Evolutionary conservation across 176 grass and related monocot species (phyloP).

Genomic region (Phragmites australis): DNA sequence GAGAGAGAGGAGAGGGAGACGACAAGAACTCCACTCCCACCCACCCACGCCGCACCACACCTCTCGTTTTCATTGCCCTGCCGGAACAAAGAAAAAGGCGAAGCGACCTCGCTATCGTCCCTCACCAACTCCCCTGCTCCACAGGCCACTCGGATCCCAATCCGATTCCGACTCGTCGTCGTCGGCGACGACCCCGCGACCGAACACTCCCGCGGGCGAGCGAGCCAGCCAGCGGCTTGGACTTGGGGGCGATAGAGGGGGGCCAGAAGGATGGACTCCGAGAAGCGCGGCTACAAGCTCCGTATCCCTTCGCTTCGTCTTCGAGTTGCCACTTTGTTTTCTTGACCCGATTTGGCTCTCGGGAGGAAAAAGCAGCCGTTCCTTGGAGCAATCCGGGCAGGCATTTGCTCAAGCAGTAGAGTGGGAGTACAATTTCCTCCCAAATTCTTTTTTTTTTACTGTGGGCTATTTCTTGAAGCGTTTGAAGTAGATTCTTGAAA

Average conservation of each 20-base stretch:
- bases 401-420: slow-evolving; percentile 34
- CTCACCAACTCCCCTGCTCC: slow-evolving; percentile 16
- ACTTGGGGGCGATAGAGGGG: background rate
- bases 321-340: slow-evolving; percentile 3
- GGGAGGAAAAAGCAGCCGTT: background rate
- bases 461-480: background rate
- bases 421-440: background rate
- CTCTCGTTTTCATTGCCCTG: slow-evolving; percentile 40
- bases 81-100: background rate
- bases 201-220: background rate
- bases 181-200: background rate
- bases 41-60: slow-evolving; percentile 41
- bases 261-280: slow-evolving; percentile 47
- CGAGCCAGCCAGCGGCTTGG: slow-evolving; percentile 1
- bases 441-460: background rate
- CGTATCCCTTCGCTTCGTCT: slow-evolving; percentile 75
- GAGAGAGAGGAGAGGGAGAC: background rate
- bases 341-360: slow-evolving; percentile 34
- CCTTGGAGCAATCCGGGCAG: background rate
- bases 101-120: background rate
- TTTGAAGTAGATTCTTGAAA: background rate
- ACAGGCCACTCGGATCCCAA: slow-evolving; percentile 45
- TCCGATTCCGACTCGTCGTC: slow-evolving; percentile 17
- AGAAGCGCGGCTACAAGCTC: slow-evolving; percentile 87
- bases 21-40: slow-evolving; percentile 47